phyloP scores from a whole-genome alignment of 108 stramenopile genomes.

The Hondaea fermentalgiana region DNA sequence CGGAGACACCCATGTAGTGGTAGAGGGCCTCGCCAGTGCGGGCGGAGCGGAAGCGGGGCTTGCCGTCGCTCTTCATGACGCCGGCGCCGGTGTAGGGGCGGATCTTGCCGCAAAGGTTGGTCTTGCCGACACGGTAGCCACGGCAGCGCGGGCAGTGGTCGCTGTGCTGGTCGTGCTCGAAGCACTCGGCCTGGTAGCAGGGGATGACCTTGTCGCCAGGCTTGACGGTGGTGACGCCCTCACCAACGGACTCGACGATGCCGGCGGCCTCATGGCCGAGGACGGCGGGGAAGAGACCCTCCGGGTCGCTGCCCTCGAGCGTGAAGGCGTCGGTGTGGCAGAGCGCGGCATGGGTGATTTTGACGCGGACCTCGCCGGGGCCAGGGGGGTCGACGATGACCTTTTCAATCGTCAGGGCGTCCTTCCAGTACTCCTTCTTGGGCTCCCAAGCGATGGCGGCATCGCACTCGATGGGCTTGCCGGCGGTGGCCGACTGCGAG shows the following conservation, averaged over 20 bases:
- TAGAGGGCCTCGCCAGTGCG: constrained; percentile 70
- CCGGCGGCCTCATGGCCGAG: constrained; percentile 67
- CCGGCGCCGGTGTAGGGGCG: constrained; percentile 73
- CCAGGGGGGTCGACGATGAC: constrained; percentile 81
- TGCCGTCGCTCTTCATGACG: constrained; percentile 77
- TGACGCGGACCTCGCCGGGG: constrained; percentile 66
- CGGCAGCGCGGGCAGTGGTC: constrained; percentile 51
- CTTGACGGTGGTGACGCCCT: constrained; percentile 65
- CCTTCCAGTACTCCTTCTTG: constrained; percentile 41
- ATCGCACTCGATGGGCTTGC: constrained; percentile 70
- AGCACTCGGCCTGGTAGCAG: constrained; percentile 69
- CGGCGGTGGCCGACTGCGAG: constrained; percentile 19
- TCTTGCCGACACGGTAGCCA: constrained; percentile 71
- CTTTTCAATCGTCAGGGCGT: constrained; percentile 61
- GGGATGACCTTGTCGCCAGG: constrained; percentile 73
- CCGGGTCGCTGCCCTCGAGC: constrained; percentile 75
- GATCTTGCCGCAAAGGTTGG: constrained; percentile 77
- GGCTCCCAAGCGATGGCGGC: constrained; percentile 74
- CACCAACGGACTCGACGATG: constrained; percentile 73
- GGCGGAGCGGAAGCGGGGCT: constrained; percentile 59
- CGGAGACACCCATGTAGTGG: constrained; percentile 92
- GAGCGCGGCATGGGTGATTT: constrained; percentile 76
- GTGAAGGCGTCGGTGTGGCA: constrained; percentile 88
- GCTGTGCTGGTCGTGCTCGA: constrained; percentile 6
- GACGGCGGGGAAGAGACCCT: constrained; percentile 73